Evolutionary conservation across 345 rosid genomes (phyloP).

Genomic region (Salix brachista): DNA sequence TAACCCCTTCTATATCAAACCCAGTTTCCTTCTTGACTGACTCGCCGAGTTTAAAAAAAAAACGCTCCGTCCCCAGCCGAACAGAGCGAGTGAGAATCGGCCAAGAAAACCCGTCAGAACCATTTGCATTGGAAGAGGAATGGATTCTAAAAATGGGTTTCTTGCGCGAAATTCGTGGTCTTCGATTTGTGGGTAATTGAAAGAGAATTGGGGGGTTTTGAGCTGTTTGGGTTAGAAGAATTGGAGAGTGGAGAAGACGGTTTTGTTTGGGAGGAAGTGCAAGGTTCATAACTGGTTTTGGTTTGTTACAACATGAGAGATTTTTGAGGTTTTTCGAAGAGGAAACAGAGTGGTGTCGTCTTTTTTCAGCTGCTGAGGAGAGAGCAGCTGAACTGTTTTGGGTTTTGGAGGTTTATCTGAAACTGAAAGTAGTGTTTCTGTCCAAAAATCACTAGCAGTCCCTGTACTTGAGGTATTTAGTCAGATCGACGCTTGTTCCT

Average conservation of each 20-base stretch:
- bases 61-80: conserved; percentile 47
- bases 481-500: no score
- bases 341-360: not conserved
- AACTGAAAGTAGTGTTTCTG: no score
- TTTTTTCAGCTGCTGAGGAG: no score
- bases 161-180: conserved; percentile 28
- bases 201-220: conserved; percentile 19
- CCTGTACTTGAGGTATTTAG: no score
- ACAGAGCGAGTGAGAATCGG: conserved; percentile 38
- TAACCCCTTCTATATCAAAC: conserved; percentile 48
- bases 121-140: conserved; percentile 44
- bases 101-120: conserved; percentile 62
- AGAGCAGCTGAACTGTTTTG: no score
- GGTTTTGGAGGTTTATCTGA: no score
- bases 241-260: conserved; percentile 37
- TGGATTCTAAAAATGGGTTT: conserved; percentile 34
- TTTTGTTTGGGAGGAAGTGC: conserved; percentile 32
- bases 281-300: conserved; percentile 34
- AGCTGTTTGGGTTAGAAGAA: conserved; percentile 7
- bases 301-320: not conserved
- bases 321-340: not conserved
- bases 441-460: no score
- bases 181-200: conserved; percentile 28
- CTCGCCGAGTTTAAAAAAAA: conserved; percentile 53
- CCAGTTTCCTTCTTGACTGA: conserved; percentile 67